Evolutionary conservation across 768 basidiomycete species (phyloP).

Genomic region (Multifurca ochricompacta): DNA sequence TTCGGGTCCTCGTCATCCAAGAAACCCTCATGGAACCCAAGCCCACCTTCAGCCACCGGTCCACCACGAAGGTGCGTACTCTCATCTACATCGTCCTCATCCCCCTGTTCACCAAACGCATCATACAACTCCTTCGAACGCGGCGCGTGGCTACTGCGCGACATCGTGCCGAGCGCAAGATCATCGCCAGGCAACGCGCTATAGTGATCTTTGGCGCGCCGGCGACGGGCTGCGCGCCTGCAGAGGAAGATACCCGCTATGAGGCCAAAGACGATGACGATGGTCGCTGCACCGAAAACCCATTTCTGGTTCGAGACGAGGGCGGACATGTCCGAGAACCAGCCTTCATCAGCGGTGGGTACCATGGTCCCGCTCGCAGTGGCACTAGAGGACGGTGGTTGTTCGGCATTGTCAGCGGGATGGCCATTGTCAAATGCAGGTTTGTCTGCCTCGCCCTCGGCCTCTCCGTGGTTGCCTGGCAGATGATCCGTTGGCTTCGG

Average conservation of each 20-base stretch:
- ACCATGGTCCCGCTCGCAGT: conserved; percentile 31
- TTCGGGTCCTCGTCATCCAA: conserved; percentile 66
- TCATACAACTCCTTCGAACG: conserved; percentile 87
- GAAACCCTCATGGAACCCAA: conserved; percentile 73
- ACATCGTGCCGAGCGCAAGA: conserved; percentile 68
- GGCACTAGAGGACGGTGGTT: conserved; percentile 16
- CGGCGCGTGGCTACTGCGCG: conserved; percentile 30
- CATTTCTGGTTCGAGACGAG: conserved; percentile 74
- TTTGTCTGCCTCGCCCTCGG: conserved; percentile 71
- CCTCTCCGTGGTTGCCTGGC: conserved; percentile 77
- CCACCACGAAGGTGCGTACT: conserved; percentile 47
- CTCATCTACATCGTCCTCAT: conserved; percentile 73
- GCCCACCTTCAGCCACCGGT: conserved; percentile 25
- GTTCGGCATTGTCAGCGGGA: conserved; percentile 24
- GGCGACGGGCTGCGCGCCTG: conserved; percentile 45
- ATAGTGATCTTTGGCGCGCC: conserved; percentile 41
- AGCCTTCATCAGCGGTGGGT: conserved; percentile 70
- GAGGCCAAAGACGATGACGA: conserved; percentile 67
- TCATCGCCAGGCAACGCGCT: conserved; percentile 58
- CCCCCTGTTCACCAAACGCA: conserved; percentile 88
- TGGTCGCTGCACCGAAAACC: conserved; percentile 84
- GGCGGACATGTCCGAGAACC: conserved; percentile 72
- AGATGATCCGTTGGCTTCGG: conserved; percentile 83
- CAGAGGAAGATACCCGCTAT: conserved; percentile 73
- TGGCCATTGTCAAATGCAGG: conserved; percentile 49